phyloP scores from a whole-genome alignment of 73 alveolate species.

The Diophrys sp. region DNA sequence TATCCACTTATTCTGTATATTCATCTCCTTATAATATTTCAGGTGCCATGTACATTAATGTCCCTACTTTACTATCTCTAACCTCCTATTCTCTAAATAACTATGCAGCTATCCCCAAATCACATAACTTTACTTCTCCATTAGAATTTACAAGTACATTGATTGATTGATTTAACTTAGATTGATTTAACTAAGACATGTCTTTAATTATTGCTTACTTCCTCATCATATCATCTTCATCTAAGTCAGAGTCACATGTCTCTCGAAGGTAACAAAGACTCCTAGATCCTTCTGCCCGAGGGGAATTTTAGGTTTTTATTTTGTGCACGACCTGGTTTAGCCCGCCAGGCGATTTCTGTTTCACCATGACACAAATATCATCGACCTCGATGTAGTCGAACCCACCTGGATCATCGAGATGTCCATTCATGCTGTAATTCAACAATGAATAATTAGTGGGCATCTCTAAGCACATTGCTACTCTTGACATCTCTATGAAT shows the following conservation, averaged over 20 bases:
- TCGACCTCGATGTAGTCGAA: too few relatives aligned
- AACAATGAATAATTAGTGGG: too few relatives aligned
- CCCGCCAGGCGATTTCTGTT: too few relatives aligned
- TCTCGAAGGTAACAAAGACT: too few relatives aligned
- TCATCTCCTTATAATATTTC: conserved; percentile 66
- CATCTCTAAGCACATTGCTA: conserved; percentile 68
- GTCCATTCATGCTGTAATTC: too few relatives aligned
- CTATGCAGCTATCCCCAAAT: conserved; percentile 83
- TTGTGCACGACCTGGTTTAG: too few relatives aligned
- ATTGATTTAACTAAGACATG: conserved; percentile 19
- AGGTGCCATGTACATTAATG: conserved; percentile 92
- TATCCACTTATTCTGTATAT: neutral
- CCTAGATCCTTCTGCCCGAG: too few relatives aligned
- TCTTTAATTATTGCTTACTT: conserved; percentile 27
- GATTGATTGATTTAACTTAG: conserved; percentile 44
- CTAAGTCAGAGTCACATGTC: too few relatives aligned
- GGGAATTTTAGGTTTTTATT: too few relatives aligned
- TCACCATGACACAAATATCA: too few relatives aligned
- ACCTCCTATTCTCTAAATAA: conserved; percentile 71
- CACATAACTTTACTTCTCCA: conserved; percentile 72
- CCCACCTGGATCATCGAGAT: too few relatives aligned
- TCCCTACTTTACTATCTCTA: conserved; percentile 82
- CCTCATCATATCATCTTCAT: too few relatives aligned
- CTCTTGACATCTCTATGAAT: conserved; percentile 84
- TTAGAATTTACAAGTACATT: conserved; percentile 32